Evolutionary conservation across 2,329 filamentous ascomycete species (phyloP).

Genomic region (Elsinoe australis): DNA sequence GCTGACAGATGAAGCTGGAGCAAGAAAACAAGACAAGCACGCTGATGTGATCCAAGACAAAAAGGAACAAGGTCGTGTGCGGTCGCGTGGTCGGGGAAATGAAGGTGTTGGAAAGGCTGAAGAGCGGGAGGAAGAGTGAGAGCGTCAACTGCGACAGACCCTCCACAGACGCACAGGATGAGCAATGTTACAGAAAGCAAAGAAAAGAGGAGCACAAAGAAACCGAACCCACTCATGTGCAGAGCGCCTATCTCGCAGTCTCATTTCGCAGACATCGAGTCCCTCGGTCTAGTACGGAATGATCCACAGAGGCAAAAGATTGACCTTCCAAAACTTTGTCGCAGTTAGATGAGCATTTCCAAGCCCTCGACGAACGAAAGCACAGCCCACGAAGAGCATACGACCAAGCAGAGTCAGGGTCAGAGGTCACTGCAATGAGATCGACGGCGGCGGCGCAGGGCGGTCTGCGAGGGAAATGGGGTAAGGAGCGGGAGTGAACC

Average conservation of each 20-base stretch:
- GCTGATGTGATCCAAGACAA: too few species aligned
- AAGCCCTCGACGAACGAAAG: constrained; percentile 13
- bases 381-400: constrained; percentile 6
- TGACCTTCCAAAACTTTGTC: constrained; percentile 10
- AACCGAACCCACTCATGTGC: constrained; percentile 9
- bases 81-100: neutral
- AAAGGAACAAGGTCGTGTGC: neutral
- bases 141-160: constrained; percentile 13
- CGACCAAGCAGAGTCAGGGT: neutral
- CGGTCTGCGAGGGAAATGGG: neutral
- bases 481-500: constrained; percentile 1
- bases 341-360: constrained; percentile 12
- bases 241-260: constrained; percentile 12
- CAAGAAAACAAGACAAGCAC: neutral
- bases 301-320: constrained; percentile 8
- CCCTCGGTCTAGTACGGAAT: constrained; percentile 13
- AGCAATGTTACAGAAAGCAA: constrained; percentile 14
- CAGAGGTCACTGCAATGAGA: neutral
- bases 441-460: constrained; percentile 7
- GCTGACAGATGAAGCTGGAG: neutral
- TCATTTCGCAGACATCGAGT: constrained; percentile 11
- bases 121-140: neutral
- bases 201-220: constrained; percentile 9
- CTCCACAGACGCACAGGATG: neutral
- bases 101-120: constrained; percentile 9